Evolutionary conservation across 441 rosid genomes (phyloP), one percentile per base, ranked within the genome.

Genomic region (Adansonia madagascariensis): DNA sequence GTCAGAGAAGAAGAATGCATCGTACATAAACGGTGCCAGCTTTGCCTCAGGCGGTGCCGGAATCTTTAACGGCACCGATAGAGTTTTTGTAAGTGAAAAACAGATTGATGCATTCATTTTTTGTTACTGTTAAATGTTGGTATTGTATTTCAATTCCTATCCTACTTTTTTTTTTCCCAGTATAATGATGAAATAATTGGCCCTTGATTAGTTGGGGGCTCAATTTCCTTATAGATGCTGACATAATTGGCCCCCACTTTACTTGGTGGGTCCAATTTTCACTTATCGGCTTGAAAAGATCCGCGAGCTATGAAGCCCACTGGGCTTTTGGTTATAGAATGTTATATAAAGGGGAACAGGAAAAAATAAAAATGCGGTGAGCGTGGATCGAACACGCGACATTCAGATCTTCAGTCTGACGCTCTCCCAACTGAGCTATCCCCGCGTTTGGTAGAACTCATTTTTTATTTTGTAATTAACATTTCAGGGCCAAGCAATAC

Each of bases 361-460:
- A 24, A 24, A 24, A 24, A 24, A 24, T n/a, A n/a, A 27, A 27
- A 27, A 27, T 88, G 94, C 91, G 91, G 89, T 90, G 90, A 89
- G 89, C 92, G 90, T 90, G 91, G 90, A 90, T 90, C 91, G 89
- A 90, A 89, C 94, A 85, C 94, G 90, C 85, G 89, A 89, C 91
- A 89, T 90, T 88, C 92, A 91, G 86, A 90, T 88, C 94, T 90
- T 90, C 90, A 88, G 91, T 85, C 90, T 90, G 90, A 92, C 92
- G 94, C 93, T 90, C 94, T 92, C 94, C 97, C 95, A 89, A 88
- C 91, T 89, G 93, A 88, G 92, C 97, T 89, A 89, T 88, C 92
- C 91, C 90, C 89, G 89, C 18, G n/a, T n/a, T 27, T 27, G 31
- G 31, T 27, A 2, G 31, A 27, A 27, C 0, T 27, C 31, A 27